Evolutionary conservation across 2,329 filamentous ascomycete species (phyloP).

Genomic region (Exophiala sideris): DNA sequence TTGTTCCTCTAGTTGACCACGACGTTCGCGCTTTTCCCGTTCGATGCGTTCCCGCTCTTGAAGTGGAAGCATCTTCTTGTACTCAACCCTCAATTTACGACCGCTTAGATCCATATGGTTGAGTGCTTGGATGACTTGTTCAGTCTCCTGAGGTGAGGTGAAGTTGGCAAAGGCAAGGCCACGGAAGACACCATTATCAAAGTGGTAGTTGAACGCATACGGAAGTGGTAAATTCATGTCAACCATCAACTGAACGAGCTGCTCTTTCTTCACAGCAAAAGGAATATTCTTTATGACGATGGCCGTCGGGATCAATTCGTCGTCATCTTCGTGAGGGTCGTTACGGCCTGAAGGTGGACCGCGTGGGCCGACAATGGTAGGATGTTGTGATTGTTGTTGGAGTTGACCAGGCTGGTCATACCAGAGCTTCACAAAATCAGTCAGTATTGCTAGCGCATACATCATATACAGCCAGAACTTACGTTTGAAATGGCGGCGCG

Average conservation of each 20-base stretch:
- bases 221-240: slow-evolving; percentile 89
- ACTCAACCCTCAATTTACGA: slow-evolving; percentile 90
- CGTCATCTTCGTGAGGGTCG: slow-evolving; percentile 49
- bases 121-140: slow-evolving; percentile 85
- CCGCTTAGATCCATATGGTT: slow-evolving; percentile 96
- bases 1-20: slow-evolving; percentile 94
- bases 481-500: slow-evolving; percentile 69
- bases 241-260: slow-evolving; percentile 87
- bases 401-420: slow-evolving; percentile 50
- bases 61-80: slow-evolving; percentile 98
- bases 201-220: slow-evolving; percentile 97
- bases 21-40: slow-evolving; percentile 90
- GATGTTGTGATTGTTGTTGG: slow-evolving; percentile 43
- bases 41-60: slow-evolving; percentile 95
- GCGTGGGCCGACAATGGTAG: slow-evolving; percentile 42
- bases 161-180: slow-evolving; percentile 98
- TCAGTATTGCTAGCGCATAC: slow-evolving; percentile 11
- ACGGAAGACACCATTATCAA: slow-evolving; percentile 95
- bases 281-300: slow-evolving; percentile 99
- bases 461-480: slow-evolving; percentile 40
- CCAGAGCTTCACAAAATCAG: slow-evolving; percentile 53
- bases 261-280: slow-evolving; percentile 96
- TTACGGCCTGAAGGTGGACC: slow-evolving; percentile 41
- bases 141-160: slow-evolving; percentile 90
- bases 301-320: slow-evolving; percentile 94